Percentiles rank a stretch among this genome's conserved stretches.
These are phyloP conservation scores for Asclepias syriaca DNA, from an alignment of 257 asterid genomes.

Conservation along the genomic window DNA sequence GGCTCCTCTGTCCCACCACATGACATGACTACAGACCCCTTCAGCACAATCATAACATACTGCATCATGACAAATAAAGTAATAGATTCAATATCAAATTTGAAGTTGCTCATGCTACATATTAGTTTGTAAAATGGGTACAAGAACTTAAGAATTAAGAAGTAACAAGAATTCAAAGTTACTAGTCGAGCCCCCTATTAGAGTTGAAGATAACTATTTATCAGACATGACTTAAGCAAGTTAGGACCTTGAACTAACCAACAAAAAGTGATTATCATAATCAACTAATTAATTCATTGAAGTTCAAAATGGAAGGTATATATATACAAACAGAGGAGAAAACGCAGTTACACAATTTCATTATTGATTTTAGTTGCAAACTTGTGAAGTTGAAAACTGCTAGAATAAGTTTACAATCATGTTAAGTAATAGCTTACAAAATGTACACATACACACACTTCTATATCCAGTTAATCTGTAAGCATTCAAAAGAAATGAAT, in stretches of 20 bases:
- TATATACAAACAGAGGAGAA: not conserved
- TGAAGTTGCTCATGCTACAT: too few species aligned
- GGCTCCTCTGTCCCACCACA: slow-evolving; percentile 93
- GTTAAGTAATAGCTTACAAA: not conserved
- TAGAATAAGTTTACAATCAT: not conserved
- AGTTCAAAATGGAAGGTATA: not conserved
- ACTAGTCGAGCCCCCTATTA: not conserved
- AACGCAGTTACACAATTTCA: not conserved
- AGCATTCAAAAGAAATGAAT: not conserved
- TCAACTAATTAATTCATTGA: not conserved
- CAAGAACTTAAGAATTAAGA: not conserved
- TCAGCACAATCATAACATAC: slow-evolving; percentile 94
- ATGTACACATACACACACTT: not conserved
- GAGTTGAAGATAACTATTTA: not conserved
- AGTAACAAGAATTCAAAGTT: not conserved
- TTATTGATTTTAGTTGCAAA: not conserved
- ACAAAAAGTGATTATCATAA: not conserved
- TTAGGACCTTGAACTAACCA: not conserved
- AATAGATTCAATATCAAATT: not conserved
- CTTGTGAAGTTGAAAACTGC: not conserved
- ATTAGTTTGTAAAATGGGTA: not conserved
- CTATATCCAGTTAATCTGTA: too few species aligned
- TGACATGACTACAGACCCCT: slow-evolving; percentile 90
- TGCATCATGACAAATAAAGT: slow-evolving; percentile 25
- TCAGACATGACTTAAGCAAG: not conserved